Evolutionary conservation across 345 rosid species (phyloP).

Genomic region (Murraya koenigii): DNA sequence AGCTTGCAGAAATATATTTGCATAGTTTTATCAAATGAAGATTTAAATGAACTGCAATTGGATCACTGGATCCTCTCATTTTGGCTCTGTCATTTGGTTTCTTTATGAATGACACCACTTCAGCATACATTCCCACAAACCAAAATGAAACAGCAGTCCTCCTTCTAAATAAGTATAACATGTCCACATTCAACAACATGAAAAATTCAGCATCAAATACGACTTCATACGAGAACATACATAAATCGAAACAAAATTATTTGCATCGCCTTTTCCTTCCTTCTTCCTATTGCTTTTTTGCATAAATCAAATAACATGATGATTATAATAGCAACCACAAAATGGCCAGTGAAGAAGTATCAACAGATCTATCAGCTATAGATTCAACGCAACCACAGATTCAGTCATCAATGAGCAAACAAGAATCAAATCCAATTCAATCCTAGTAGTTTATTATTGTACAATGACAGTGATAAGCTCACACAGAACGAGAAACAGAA

Average conservation of each 20-base stretch:
- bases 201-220: background rate
- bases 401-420: background rate
- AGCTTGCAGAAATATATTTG: background rate
- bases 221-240: background rate
- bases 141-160: background rate
- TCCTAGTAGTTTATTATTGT: background rate
- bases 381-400: background rate
- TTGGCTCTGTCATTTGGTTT: background rate
- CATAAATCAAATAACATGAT: background rate
- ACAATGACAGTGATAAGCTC: background rate
- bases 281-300: background rate
- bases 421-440: constrained; percentile 2
- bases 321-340: background rate
- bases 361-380: constrained; percentile 17
- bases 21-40: background rate
- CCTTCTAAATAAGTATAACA: background rate
- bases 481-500: background rate
- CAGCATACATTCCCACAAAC: background rate
- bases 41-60: background rate
- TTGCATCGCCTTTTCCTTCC: background rate
- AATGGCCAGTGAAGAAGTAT: background rate
- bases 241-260: background rate
- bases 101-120: background rate
- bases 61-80: background rate
- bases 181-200: background rate